Percentiles rank a stretch among this genome's conserved stretches.
phyloP scores from a whole-genome alignment of 2,329 filamentous ascomycete genomes.

The Alternaria sp. region DNA sequence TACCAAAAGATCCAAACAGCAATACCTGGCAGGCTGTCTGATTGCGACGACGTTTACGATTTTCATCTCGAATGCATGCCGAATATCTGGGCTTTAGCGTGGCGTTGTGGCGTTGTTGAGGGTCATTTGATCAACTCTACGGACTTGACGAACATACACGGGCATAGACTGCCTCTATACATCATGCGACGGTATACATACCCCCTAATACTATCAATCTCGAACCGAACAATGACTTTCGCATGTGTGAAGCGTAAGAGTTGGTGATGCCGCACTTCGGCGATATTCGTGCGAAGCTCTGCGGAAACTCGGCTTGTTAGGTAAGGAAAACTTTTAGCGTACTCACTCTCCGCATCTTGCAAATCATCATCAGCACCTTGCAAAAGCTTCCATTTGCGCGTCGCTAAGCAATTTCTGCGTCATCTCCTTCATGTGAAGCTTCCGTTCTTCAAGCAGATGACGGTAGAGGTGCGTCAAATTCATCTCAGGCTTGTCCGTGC shows the following conservation, averaged over 20 bases:
- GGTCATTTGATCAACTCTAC: background rate
- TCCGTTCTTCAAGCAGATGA: background rate
- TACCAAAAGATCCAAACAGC: background rate
- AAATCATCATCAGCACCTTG: conserved; percentile 2
- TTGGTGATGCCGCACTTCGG: conserved; percentile 14
- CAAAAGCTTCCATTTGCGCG: background rate
- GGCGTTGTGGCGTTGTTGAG: conserved; percentile 10
- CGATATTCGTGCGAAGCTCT: conserved; percentile 17
- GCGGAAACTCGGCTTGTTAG: conserved; percentile 16
- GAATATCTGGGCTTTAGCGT: conserved; percentile 2
- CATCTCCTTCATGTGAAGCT: background rate
- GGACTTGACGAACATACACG: background rate
- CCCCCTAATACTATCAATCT: background rate
- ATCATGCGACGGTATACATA: background rate
- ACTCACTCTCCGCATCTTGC: conserved; percentile 2
- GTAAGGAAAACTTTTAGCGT: conserved; percentile 5
- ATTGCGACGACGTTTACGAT: background rate
- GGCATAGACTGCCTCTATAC: background rate
- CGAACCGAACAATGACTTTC: background rate
- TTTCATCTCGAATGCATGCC: conserved; percentile 3
- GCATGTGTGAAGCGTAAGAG: background rate
- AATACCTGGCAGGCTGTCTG: conserved; percentile 11
- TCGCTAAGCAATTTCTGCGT: background rate
- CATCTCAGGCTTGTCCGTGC: background rate
- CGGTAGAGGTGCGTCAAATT: background rate